Evolutionary conservation across 177 flowering plant species (phyloP).

Genomic region (Tripterygium wilfordii): DNA sequence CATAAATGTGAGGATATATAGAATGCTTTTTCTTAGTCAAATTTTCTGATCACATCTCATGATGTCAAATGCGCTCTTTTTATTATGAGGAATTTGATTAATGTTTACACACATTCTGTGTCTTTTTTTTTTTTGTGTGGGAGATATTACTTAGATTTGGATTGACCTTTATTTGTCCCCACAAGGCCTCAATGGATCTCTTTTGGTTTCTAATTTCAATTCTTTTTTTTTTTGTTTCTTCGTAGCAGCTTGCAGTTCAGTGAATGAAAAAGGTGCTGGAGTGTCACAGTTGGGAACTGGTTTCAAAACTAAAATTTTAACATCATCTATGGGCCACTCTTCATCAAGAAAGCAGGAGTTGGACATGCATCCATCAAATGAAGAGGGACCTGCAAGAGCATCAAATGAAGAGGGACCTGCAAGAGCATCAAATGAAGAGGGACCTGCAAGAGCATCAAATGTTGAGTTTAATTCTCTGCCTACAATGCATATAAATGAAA

Average conservation of each 20-base stretch:
- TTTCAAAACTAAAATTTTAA: conserved; percentile 8
- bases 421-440: conserved; percentile 17
- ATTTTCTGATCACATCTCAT: no score
- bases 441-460: conserved; percentile 26
- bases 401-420: conserved; percentile 13
- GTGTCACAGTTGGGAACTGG: conserved; percentile 16
- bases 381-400: conserved; percentile 14
- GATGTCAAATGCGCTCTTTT: no score
- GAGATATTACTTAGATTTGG: no score
- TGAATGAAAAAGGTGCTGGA: conserved; percentile 24
- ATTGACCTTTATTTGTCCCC: no score
- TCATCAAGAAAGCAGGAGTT: conserved; percentile 20
- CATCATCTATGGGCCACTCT: conserved; percentile 10
- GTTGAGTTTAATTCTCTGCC: conserved; percentile 49
- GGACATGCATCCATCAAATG: conserved; percentile 11
- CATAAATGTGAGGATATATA: no score
- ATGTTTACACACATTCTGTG: no score
- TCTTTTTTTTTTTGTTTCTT: background rate
- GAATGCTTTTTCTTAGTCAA: no score
- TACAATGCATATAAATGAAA: conserved; percentile 35
- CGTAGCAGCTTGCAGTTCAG: conserved; percentile 19
- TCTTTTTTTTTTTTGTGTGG: no score
- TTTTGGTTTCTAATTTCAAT: background rate
- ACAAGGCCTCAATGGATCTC: no score
- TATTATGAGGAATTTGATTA: no score